Percentiles rank a stretch among this genome's conserved stretches.
These are phyloP conservation scores for Mycena belliarum DNA, from an alignment of 768 basidiomycete species.

Conservation along the genomic window DNA sequence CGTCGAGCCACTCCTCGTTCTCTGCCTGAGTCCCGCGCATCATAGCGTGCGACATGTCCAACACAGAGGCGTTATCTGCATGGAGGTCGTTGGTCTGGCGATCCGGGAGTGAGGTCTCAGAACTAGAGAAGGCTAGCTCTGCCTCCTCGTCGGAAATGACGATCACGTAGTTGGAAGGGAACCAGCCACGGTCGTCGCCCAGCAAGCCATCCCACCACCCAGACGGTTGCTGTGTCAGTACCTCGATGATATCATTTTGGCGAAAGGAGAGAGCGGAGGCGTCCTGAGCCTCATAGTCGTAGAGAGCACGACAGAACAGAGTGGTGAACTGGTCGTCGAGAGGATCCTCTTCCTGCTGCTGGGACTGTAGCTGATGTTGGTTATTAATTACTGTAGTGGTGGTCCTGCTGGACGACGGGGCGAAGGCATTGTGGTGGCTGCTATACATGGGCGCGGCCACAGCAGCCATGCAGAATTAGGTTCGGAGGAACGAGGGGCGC, in stretches of 20 bases:
- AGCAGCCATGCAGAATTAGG: constrained; percentile 18
- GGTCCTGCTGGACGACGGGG: constrained; percentile 11
- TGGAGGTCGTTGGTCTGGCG: constrained; percentile 25
- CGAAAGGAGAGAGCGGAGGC: constrained; percentile 86
- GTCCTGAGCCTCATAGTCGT: constrained; percentile 89
- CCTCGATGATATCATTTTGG: constrained; percentile 90
- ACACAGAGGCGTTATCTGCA: constrained; percentile 33
- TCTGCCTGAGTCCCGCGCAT: constrained; percentile 43
- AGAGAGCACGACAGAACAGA: constrained; percentile 89
- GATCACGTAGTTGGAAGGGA: constrained; percentile 93
- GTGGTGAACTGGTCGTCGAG: constrained; percentile 66
- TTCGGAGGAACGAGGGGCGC: constrained; percentile 1
- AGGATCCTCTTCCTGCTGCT: constrained; percentile 35
- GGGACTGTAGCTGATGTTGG: constrained; percentile 1
- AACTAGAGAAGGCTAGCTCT: constrained; percentile 59
- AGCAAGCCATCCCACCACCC: constrained; percentile 99
- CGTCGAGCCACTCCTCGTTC: constrained; percentile 61
- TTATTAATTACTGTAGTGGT: constrained; percentile 7
- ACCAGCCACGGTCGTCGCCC: constrained; percentile 90
- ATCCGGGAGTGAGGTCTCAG: constrained; percentile 45
- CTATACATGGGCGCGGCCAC: constrained; percentile 21
- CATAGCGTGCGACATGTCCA: constrained; percentile 53
- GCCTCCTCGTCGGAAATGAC: constrained; percentile 80
- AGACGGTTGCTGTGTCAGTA: constrained; percentile 84
- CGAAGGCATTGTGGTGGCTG: constrained; percentile 10